These are phyloP conservation scores for Beauveria varroae DNA, from an alignment of 2,329 filamentous ascomycete species.

Conservation along the genomic window DNA sequence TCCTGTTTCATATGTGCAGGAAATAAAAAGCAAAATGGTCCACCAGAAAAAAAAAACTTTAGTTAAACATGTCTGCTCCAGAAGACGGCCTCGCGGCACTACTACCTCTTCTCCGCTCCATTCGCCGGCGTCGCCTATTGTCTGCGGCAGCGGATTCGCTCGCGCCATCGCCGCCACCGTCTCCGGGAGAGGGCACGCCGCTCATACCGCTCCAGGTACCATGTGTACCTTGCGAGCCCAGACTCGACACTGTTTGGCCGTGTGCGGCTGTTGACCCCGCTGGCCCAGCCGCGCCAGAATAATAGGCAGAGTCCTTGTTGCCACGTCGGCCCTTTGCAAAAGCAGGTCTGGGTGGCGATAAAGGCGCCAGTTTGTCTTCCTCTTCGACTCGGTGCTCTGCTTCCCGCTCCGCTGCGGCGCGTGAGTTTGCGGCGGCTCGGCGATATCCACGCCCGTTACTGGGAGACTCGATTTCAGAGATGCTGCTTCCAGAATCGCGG, in stretches of 20 bases:
- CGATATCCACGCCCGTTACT: constrained; percentile 43
- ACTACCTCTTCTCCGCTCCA: constrained; percentile 42
- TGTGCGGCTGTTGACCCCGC: constrained; percentile 33
- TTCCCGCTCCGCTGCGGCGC: constrained; percentile 36
- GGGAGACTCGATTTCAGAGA: constrained; percentile 49
- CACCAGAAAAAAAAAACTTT: constrained; percentile 8
- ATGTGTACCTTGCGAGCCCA: constrained; percentile 40
- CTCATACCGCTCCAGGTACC: constrained; percentile 45
- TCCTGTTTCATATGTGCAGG: background rate
- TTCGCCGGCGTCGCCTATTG: constrained; percentile 46
- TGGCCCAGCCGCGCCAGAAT: constrained; percentile 38
- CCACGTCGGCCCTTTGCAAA: constrained; percentile 43
- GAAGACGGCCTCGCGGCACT: constrained; percentile 25
- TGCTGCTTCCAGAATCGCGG: constrained; percentile 45
- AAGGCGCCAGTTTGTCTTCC: constrained; percentile 30
- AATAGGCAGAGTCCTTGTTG: constrained; percentile 54
- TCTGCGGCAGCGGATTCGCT: constrained; percentile 34
- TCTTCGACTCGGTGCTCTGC: constrained; percentile 38
- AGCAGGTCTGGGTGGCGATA: constrained; percentile 49
- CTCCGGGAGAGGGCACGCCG: constrained; percentile 36
- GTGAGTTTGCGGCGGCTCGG: constrained; percentile 42
- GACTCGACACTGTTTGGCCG: constrained; percentile 37
- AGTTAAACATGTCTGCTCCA: constrained; percentile 32
- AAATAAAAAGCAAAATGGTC: background rate
- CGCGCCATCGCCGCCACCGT: constrained; percentile 30